Conservation (phyloP, 148 eudicot species). For the Rhododendron henanense region DNA sequence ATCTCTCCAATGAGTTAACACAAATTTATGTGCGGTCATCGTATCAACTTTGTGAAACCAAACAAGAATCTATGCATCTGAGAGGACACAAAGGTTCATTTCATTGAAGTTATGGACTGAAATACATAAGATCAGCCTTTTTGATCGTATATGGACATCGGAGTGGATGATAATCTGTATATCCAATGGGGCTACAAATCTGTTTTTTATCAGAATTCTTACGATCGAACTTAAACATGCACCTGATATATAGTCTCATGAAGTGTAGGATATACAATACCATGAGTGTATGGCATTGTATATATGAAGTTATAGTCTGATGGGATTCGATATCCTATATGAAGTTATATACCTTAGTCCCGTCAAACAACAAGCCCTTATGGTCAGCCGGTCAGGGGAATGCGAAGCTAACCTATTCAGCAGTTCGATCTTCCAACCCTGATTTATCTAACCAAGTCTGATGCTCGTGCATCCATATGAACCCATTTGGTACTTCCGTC, state of each 20-base stretch:
- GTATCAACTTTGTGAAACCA: not conserved
- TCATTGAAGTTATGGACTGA: not conserved
- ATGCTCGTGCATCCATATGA: conserved; percentile 37
- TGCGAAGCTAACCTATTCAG: conserved; percentile 12
- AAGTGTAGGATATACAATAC: not conserved
- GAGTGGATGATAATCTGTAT: too few species aligned
- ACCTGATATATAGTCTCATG: too few species aligned
- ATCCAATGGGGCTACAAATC: not conserved
- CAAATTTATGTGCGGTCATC: not conserved
- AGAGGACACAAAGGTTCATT: not conserved
- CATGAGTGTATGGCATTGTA: too few species aligned
- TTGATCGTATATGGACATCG: not conserved
- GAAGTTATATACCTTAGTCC: not conserved
- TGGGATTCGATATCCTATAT: not conserved
- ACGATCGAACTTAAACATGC: not conserved
- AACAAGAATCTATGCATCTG: not conserved
- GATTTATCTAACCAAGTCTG: conserved; percentile 22
- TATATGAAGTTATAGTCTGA: not conserved
- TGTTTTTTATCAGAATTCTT: not conserved
- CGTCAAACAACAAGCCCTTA: not conserved
- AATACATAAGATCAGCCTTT: not conserved
- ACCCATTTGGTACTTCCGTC: conserved; percentile 23
- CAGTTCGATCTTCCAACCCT: not conserved
- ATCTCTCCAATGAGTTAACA: not conserved
- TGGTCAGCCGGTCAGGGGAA: not conserved